Percentiles rank a stretch among this genome's conserved stretches.
Conservation (phyloP, 2,329 filamentous ascomycete species). For the Paraphaeosphaeria minitans region DNA sequence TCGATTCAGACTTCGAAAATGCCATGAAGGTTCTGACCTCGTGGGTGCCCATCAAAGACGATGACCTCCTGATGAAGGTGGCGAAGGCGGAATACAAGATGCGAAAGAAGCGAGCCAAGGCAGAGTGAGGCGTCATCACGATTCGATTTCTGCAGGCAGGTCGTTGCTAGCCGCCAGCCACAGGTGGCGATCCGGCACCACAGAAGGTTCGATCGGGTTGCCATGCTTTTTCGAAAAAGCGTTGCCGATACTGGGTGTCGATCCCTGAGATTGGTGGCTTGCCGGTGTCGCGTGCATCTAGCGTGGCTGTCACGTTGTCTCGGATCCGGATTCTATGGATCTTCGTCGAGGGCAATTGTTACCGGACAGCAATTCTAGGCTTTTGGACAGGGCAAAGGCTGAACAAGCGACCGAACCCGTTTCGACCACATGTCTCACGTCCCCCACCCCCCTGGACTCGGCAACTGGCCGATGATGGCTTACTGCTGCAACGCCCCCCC, state of each 20-base stretch:
- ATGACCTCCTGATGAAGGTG: conserved; percentile 90
- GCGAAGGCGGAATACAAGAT: conserved; percentile 85
- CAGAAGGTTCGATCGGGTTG: conserved; percentile 25
- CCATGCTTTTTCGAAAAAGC: conserved; percentile 34
- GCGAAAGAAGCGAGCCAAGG: conserved; percentile 57
- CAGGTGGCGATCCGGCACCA: conserved; percentile 18
- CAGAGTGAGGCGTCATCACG: conserved; percentile 25
- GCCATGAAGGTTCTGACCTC: conserved; percentile 96
- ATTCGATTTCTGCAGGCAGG: conserved; percentile 10
- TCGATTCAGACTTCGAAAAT: conserved; percentile 95
- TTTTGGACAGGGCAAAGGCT: conserved; percentile 13
- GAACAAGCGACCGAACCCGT: conserved; percentile 16
- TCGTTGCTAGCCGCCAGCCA: conserved; percentile 21
- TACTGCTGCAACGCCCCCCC: neutral
- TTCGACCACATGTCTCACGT: conserved; percentile 11
- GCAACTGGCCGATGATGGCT: neutral
- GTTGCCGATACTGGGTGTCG: conserved; percentile 26
- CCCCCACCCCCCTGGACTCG: neutral
- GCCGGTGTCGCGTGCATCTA: conserved; percentile 34
- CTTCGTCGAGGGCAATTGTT: conserved; percentile 19
- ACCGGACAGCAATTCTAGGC: conserved; percentile 15
- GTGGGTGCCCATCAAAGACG: conserved; percentile 92
- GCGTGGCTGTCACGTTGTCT: conserved; percentile 41
- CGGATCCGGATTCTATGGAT: conserved; percentile 19
- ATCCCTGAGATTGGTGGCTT: conserved; percentile 45